phyloP scores from a whole-genome alignment of 176 grass and related monocot species.

The Cenchrus americanus region DNA sequence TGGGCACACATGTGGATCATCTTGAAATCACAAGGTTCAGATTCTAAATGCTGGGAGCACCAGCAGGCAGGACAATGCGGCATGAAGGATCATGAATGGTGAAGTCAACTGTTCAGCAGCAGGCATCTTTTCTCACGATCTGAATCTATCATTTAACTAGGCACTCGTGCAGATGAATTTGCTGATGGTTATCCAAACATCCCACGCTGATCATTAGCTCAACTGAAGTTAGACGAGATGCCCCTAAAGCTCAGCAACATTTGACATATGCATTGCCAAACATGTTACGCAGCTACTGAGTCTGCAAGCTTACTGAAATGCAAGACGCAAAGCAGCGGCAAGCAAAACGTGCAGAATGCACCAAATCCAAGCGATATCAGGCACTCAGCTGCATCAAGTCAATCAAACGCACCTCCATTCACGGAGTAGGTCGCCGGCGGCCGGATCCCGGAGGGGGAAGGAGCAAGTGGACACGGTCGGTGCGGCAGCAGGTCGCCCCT shows the following conservation, averaged over 20 bases:
- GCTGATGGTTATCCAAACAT: background rate
- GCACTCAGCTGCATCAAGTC: too few relatives aligned
- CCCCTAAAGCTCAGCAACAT: background rate
- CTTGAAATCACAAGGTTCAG: constrained; percentile 8
- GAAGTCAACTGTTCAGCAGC: background rate
- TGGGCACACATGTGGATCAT: background rate
- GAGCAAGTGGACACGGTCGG: too few relatives aligned
- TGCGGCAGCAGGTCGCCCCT: too few relatives aligned
- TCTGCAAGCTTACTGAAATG: too few relatives aligned
- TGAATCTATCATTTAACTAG: constrained; percentile 15
- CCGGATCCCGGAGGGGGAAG: too few relatives aligned
- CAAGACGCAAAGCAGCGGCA: too few relatives aligned
- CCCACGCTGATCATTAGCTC: background rate
- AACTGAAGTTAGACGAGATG: background rate
- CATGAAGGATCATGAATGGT: background rate
- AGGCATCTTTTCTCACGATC: background rate
- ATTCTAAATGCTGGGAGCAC: constrained; percentile 7
- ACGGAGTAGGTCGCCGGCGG: too few relatives aligned
- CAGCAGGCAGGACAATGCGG: constrained; percentile 8
- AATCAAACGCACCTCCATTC: background rate
- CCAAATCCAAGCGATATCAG: too few relatives aligned
- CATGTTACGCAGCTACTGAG: too few relatives aligned
- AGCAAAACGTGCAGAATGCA: too few relatives aligned
- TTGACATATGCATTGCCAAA: too few relatives aligned
- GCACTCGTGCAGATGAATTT: background rate